Conservation (phyloP, 2,329 filamentous ascomycete species). For the Lecanicillium sp. region DNA sequence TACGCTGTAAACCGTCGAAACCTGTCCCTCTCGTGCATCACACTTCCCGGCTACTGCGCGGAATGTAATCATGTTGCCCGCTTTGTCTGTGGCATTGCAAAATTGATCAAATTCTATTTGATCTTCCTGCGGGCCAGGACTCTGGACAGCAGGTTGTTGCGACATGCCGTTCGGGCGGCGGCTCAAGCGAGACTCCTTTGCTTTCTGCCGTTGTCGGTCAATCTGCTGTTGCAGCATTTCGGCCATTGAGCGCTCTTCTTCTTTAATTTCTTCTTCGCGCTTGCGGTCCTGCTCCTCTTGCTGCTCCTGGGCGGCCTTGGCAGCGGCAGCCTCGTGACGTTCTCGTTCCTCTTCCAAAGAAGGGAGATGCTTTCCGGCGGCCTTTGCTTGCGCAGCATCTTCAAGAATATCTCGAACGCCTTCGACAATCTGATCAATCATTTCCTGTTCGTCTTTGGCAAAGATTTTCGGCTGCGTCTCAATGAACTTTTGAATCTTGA, state of each 20-base stretch:
- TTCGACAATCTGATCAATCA: conserved; percentile 58
- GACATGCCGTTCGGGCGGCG: conserved; percentile 35
- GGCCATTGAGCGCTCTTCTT: conserved; percentile 63
- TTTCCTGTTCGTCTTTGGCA: conserved; percentile 44
- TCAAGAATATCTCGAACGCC: conserved; percentile 71
- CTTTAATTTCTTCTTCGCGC: conserved; percentile 47
- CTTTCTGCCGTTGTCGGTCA: conserved; percentile 55
- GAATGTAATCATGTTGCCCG: conserved; percentile 59
- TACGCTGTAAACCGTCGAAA: conserved; percentile 64
- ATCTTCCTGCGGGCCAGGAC: conserved; percentile 19
- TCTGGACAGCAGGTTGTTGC: conserved; percentile 18
- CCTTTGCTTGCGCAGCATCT: conserved; percentile 72
- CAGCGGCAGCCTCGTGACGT: conserved; percentile 66
- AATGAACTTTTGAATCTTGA: conserved; percentile 58
- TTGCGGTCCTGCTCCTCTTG: conserved; percentile 44
- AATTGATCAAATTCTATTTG: conserved; percentile 57
- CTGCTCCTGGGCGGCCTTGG: conserved; percentile 49
- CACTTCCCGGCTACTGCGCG: conserved; percentile 62
- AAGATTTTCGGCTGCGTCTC: conserved; percentile 49
- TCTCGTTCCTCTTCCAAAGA: conserved; percentile 86
- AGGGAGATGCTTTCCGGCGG: conserved; percentile 66
- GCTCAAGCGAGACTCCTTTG: conserved; percentile 55
- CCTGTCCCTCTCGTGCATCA: conserved; percentile 54
- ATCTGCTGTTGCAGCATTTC: conserved; percentile 67
- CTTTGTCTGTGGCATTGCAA: conserved; percentile 53